These are phyloP conservation scores for Diaporthe citrichinensis DNA, from an alignment of 2,329 filamentous ascomycete genomes.

Conservation along the genomic window DNA sequence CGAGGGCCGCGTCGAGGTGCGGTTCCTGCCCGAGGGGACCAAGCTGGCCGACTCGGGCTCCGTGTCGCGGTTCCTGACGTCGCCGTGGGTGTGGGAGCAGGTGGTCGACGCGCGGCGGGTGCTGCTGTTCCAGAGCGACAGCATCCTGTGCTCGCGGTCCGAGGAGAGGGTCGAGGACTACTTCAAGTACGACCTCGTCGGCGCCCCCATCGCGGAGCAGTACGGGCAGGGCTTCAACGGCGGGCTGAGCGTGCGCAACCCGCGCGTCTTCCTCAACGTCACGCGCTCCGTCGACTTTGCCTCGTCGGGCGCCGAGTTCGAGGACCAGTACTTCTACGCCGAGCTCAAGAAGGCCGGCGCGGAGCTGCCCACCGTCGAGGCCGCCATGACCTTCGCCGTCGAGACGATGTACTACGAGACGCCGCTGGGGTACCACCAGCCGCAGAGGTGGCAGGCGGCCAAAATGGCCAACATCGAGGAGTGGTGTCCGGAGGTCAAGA, in stretches of 20 bases:
- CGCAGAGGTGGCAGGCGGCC: conserved; percentile 41
- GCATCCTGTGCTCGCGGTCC: conserved; percentile 50
- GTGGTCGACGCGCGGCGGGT: conserved; percentile 48
- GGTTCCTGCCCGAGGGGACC: conserved; percentile 51
- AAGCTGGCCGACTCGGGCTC: conserved; percentile 48
- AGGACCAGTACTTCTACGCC: conserved; percentile 52
- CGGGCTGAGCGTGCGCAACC: conserved; percentile 51
- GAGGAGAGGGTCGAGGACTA: conserved; percentile 49
- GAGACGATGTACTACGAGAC: conserved; percentile 50
- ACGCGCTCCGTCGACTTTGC: conserved; percentile 43
- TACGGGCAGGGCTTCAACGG: conserved; percentile 50
- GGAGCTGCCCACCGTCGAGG: conserved; percentile 46
- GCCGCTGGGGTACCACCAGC: conserved; percentile 49
- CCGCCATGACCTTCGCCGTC: conserved; percentile 48
- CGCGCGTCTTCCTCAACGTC: conserved; percentile 46
- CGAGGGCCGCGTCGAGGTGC: conserved; percentile 51
- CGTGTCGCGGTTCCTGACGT: conserved; percentile 52
- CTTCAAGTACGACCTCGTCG: conserved; percentile 51
- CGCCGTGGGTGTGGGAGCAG: conserved; percentile 52
- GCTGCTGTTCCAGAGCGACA: conserved; percentile 53
- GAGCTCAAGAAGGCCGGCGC: conserved; percentile 47
- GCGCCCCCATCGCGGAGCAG: conserved; percentile 48
- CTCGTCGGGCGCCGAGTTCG: conserved; percentile 45
- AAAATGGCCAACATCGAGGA: conserved; percentile 37
- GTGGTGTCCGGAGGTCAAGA: conserved; percentile 42